phyloP scores from a whole-genome alignment of 208 protist species.

The Eutreptiella sp. region DNA sequence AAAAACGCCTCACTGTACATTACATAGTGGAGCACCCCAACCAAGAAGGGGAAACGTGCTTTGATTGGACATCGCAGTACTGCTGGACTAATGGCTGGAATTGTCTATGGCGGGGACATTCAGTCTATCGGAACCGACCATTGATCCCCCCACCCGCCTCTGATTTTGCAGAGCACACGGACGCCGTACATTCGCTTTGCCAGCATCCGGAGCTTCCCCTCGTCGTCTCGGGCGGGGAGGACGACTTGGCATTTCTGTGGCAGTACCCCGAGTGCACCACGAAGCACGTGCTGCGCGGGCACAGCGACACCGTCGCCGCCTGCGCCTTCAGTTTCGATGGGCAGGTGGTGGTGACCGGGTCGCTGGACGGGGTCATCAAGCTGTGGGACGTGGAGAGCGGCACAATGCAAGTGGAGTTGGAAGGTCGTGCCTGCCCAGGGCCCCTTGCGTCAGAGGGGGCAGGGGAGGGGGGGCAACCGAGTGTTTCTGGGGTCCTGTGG shows the following conservation, averaged over 20 bases:
- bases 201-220: neutral
- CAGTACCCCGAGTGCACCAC: neutral
- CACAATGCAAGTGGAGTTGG: constrained; percentile 45
- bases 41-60: too few relatives aligned
- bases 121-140: too few relatives aligned
- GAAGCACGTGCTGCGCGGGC: constrained; percentile 31
- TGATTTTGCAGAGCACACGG: constrained; percentile 30
- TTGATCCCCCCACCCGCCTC: too few relatives aligned
- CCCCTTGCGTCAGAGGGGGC: too few relatives aligned
- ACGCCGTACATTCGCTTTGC: constrained; percentile 41
- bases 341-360: constrained; percentile 48
- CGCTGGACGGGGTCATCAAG: constrained; percentile 43
- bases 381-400: constrained; percentile 62
- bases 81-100: too few relatives aligned
- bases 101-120: too few relatives aligned
- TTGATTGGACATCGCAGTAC: too few relatives aligned
- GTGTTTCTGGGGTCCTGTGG: too few relatives aligned
- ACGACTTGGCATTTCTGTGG: constrained; percentile 52
- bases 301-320: constrained; percentile 46
- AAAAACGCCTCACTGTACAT: too few relatives aligned
- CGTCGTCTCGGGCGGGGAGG: constrained; percentile 42
- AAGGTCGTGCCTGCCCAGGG: too few relatives aligned
- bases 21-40: too few relatives aligned
- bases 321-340: constrained; percentile 51
- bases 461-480: too few relatives aligned